These are phyloP conservation scores for Tetrahymena elliotti DNA, from an alignment of 73 alveolate genomes.

Conservation along the genomic window DNA sequence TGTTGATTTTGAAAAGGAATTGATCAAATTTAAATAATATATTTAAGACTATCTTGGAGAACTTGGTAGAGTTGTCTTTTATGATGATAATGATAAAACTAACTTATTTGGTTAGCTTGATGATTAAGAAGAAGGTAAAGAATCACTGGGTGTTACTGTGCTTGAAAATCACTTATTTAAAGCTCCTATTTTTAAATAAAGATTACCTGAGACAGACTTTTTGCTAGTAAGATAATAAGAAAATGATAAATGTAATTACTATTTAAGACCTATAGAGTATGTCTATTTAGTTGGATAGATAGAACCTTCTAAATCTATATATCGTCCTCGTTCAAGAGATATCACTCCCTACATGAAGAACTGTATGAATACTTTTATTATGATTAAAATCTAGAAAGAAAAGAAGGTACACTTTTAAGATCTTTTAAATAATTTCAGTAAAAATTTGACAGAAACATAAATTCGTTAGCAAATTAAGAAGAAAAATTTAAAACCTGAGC, in stretches of 20 bases:
- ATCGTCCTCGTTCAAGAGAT: constrained; percentile 89
- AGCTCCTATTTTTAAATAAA: constrained; percentile 92
- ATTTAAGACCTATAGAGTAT: constrained; percentile 81
- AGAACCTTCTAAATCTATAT: constrained; percentile 94
- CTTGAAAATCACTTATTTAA: constrained; percentile 83
- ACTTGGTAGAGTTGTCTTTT: constrained; percentile 22
- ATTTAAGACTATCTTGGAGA: constrained; percentile 25
- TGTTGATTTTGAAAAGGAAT: constrained; percentile 7
- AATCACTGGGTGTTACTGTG: constrained; percentile 55
- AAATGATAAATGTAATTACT: constrained; percentile 67
- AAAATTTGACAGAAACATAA: constrained; percentile 77
- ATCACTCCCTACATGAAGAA: constrained; percentile 73
- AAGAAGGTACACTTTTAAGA: constrained; percentile 66
- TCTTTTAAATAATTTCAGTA: constrained; percentile 56
- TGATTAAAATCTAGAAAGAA: constrained; percentile 65
- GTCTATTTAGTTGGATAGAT: constrained; percentile 87
- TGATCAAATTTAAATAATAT: constrained; percentile 12
- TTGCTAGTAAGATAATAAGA: constrained; percentile 68
- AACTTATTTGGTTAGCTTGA: constrained; percentile 38
- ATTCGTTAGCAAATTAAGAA: constrained; percentile 70
- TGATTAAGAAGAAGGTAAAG: constrained; percentile 24
- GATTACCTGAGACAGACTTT: constrained; percentile 72
- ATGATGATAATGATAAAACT: constrained; percentile 25
- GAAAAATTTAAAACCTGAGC: constrained; percentile 54
- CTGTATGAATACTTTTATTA: constrained; percentile 83